A percentile compares a stretch with the other conserved stretches of the same genome.
These are phyloP conservation scores for Podospora australis DNA, from an alignment of 495 filamentous ascomycete species.

Conservation along the genomic window DNA sequence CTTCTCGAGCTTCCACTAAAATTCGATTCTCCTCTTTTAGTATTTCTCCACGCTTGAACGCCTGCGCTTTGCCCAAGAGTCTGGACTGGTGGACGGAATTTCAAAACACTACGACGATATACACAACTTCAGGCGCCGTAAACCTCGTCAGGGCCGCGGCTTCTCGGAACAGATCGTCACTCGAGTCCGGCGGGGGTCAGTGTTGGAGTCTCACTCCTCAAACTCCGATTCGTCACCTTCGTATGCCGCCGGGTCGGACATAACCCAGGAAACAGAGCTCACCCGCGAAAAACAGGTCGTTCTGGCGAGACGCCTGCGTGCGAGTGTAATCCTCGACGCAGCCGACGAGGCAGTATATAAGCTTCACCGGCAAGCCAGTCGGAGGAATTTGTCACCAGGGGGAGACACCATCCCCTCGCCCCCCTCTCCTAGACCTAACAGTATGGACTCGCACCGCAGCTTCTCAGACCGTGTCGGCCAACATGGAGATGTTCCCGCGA, in stretches of 20 bases:
- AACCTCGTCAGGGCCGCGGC: constrained; percentile 27
- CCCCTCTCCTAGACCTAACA: constrained; percentile 21
- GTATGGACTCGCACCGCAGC: constrained; percentile 31
- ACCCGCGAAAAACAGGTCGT: constrained; percentile 64
- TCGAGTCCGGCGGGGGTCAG: constrained; percentile 22
- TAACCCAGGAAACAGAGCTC: constrained; percentile 47
- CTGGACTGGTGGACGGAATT: constrained; percentile 30
- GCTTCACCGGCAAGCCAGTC: constrained; percentile 37
- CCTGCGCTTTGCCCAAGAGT: constrained; percentile 54
- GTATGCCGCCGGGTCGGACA: constrained; percentile 64
- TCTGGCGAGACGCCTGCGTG: constrained; percentile 49
- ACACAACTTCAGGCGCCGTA: constrained; percentile 34
- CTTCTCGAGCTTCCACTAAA: constrained; percentile 15
- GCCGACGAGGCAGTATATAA: constrained; percentile 61
- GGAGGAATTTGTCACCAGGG: constrained; percentile 25
- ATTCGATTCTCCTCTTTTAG: constrained; percentile 30
- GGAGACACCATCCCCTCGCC: constrained; percentile 21
- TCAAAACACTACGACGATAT: constrained; percentile 38
- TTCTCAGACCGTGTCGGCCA: constrained; percentile 28
- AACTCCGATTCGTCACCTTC: constrained; percentile 59
- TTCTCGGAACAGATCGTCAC: constrained; percentile 33
- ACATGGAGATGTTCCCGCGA: constrained; percentile 33
- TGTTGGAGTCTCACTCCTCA: constrained; percentile 34
- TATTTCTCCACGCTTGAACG: constrained; percentile 64
- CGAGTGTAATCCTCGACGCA: constrained; percentile 61